Conservation (phyloP, 495 filamentous ascomycete genomes). For the Extremus antarcticus region DNA sequence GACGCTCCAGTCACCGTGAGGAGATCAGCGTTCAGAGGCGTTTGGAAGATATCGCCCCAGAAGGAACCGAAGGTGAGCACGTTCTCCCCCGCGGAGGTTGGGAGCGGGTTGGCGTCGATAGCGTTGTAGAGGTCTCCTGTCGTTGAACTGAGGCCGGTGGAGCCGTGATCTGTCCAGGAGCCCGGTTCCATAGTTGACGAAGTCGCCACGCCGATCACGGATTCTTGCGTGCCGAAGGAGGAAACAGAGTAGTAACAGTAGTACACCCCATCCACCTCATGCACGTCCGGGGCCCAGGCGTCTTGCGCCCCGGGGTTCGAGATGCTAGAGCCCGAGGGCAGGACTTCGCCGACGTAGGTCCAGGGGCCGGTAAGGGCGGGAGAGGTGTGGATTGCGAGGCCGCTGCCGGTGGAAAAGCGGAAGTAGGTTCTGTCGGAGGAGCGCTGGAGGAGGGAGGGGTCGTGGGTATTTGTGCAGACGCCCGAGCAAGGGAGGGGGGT, state of each 20-base stretch:
- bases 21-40: constrained; percentile 35
- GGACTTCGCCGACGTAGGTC: constrained; percentile 45
- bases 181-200: constrained; percentile 48
- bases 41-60: constrained; percentile 59
- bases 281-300: constrained; percentile 60
- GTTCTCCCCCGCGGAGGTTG: constrained; percentile 33
- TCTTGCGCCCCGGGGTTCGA: constrained; percentile 42
- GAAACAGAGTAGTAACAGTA: constrained; percentile 64
- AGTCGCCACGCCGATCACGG: constrained; percentile 59
- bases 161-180: constrained; percentile 50
- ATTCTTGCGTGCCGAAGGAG: constrained; percentile 51
- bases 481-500: constrained; percentile 32
- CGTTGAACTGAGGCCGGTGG: constrained; percentile 21
- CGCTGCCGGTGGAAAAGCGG: constrained; percentile 56
- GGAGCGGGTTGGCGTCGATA: constrained; percentile 58
- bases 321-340: constrained; percentile 48
- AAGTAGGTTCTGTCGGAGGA: constrained; percentile 58
- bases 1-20: constrained; percentile 30
- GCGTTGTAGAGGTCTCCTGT: constrained; percentile 48
- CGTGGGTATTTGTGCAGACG: constrained; percentile 50
- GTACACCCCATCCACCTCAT: constrained; percentile 45
- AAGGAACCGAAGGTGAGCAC: constrained; percentile 59
- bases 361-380: constrained; percentile 52
- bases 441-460: constrained; percentile 54
- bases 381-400: constrained; percentile 49